Percentiles rank a stretch among this genome's conserved stretches.
These are phyloP conservation scores for Trypanosoma vivax DNA, from an alignment of 208 protist genomes.

Conservation along the genomic window DNA sequence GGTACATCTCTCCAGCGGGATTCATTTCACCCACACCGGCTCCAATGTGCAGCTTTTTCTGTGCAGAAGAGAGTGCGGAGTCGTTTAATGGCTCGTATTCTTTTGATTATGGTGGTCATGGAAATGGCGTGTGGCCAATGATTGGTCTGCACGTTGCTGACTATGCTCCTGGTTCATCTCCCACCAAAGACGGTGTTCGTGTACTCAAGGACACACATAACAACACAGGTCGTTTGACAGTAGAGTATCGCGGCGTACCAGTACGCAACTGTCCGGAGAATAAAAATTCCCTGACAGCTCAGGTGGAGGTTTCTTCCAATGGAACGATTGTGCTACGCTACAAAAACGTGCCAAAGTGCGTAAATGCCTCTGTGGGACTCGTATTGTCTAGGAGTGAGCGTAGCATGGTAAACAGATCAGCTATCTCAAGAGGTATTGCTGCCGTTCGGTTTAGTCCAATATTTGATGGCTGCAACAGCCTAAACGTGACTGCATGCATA, in stretches of 20 bases:
- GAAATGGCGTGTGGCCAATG: slow-evolving; percentile 37
- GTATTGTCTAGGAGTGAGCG: slow-evolving; percentile 9
- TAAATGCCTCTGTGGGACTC: slow-evolving; percentile 11
- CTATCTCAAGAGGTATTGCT: slow-evolving; percentile 2
- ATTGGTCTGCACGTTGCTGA: slow-evolving; percentile 23
- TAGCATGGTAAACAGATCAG: neutral
- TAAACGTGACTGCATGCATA: too few relatives aligned
- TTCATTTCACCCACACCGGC: slow-evolving; percentile 29
- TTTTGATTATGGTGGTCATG: slow-evolving; percentile 3
- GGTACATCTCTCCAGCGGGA: slow-evolving; percentile 23
- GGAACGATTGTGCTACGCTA: slow-evolving; percentile 51
- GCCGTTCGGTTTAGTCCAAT: slow-evolving; percentile 12
- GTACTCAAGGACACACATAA: neutral
- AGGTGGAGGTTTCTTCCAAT: slow-evolving; percentile 33
- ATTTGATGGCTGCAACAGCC: slow-evolving; percentile 5
- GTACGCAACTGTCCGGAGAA: neutral
- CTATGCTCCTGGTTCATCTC: slow-evolving; percentile 2
- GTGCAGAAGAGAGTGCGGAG: slow-evolving; percentile 1
- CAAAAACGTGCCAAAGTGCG: slow-evolving; percentile 20
- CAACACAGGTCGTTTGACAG: neutral
- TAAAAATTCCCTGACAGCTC: slow-evolving; percentile 26
- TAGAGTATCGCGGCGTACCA: slow-evolving; percentile 18
- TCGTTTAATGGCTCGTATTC: too few relatives aligned
- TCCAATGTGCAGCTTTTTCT: slow-evolving; percentile 29
- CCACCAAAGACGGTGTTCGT: neutral